Base-by-base conservation (phyloP, 2,329 filamentous ascomycete species). In the Kalaharituber pfeilii region DNA sequence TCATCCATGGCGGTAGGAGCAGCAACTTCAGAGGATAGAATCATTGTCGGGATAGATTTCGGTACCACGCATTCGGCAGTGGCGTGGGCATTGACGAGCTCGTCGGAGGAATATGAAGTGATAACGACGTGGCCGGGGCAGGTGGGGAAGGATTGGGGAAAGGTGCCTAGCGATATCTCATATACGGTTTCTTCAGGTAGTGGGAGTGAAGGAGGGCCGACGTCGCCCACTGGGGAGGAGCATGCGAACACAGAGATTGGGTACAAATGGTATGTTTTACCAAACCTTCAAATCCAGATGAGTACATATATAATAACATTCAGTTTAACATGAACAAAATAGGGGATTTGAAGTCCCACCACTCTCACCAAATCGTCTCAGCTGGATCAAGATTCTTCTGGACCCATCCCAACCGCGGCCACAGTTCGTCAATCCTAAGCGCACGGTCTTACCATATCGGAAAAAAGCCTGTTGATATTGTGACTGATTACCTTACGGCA, bases 401-500 rank as follows among this genome's bases (percentile, higher is more conserved):
- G 59, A 61, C 44, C 59, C 59, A 5, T 57, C 57, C 5, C 59
- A 60, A 25, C 58, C 59, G 15, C 56, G 59, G 3, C 59, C 59
- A 11, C 58, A 44, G 11, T 61, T 61, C 33, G 59, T 61, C 22
- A 57, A 60, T 39, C 58, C 59, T 13, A 59, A 59, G 50, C 56
- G 50, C 15, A 57, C 58, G 3, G 54, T 56, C 15, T 56, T 64
- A 8, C 62, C 62, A 1, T 58, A 42, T 8, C 60, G 62, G 15
- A 64, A 63, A 44, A 57, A 52, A 24, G 33, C 60, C 62, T 2
- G 58, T 64, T 28, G 61, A 63, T 51, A 59, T 71, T 22, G 71
- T 71, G 33, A 70, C 70, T 8, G 73, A 73, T 58, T 79, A 72
- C 59, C 69, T 75, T 11, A 70, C 67, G 7, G 72, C 69, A 26